Base-by-base conservation (phyloP, 2,329 filamentous ascomycete species). In the Penicillium sp. region DNA sequence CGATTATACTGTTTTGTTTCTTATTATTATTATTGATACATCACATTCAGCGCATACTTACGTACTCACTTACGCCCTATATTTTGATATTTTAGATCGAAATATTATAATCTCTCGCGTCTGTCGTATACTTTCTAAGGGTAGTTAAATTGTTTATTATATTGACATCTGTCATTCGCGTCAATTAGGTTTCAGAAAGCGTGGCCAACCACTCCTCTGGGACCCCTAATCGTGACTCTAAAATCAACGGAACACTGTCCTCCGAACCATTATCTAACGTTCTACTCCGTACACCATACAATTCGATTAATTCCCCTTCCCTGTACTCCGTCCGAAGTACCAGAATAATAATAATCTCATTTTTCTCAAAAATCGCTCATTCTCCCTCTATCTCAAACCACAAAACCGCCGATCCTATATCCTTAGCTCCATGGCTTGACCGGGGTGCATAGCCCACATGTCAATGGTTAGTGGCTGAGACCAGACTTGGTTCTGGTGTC, bases 101-200 rank as follows among this genome's bases (percentile, higher is more conserved):
- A 27, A 13, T 19, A 46, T 23, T 10, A 23, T 33, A 23, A 9
- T 47, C 31, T 7, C 29, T 37, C 23, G 35, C 19, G 43, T 42
- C 38, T 37, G 27, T 19, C 7, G 3, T 25, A n/a, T 46, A 21
- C 13, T 43, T 25, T 42, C 3, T 15, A 13, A 23, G 8, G 19
- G 19, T 15, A 37, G 19, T 13, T 21, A 25, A 7, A 41, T 8
- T 33, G 10, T 27, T 42, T 48, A 21, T 19, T 19, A 17, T 38
- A 19, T n/a, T 59, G 62, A 56, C 62, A 62, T 64, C 62, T 65
- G 64, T 62, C 63, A 62, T 57, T 60, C 53, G 64, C 64, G 64
- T 33, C 62, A 70, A 71, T 73, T 73, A 66, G 69, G 70, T 72
- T 73, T 71, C 43, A 51, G 67, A 66, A 70, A 70, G 68, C 70